Evolutionary conservation across 176 grass and related monocot genomes (phyloP), one percentile per base, ranked within the genome.

Genomic region (Raddia distichophylla): DNA sequence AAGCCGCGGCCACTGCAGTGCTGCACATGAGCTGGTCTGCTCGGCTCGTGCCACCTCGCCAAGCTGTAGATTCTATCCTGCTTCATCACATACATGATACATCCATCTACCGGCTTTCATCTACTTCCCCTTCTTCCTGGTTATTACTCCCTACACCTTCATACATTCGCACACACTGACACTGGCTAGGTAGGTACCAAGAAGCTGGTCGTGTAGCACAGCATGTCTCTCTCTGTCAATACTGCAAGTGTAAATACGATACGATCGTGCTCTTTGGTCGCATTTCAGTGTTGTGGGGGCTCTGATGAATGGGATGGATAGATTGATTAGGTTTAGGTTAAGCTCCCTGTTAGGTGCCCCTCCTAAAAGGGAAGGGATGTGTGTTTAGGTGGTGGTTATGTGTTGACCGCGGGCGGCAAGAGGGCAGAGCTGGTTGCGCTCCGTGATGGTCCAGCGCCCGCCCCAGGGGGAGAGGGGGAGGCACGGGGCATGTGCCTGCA

Each of bases 401-500:
- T 80, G 82, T 85, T 89, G 82, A 85, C 87, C 37, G 71, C 17
- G 49, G 75, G 20, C 52, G 6, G 43, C 66, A 27, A 27, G 27
- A 27, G 27, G 27, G 27, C 32, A 40, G 37, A 52, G 44, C 12
- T 4, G 11, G 49, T 45, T 35, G 58, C 44, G 19, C 43, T 84
- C 43, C 20, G 17, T 47, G 70, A 74, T 64, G 77, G 76, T 73
- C 81, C 82, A 50, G 71, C 33, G 34, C 62, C 52, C 18, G 27
- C 27, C 0, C 37, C 37, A 40, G 37, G 37, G 37, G 37, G 37
- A 40, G 37, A 40, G 37, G 37, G 37, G 37, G 61, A 40, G 60
- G 77, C 85, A 47, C 3, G 77, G 14, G 6, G 71, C 83, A 86
- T 86, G 83, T 86, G 87, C 13, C 56, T 57, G 82, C 76, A 54